Evolutionary conservation across 2,329 filamentous ascomycete species (phyloP).

Genomic region (Fusarium sp.): DNA sequence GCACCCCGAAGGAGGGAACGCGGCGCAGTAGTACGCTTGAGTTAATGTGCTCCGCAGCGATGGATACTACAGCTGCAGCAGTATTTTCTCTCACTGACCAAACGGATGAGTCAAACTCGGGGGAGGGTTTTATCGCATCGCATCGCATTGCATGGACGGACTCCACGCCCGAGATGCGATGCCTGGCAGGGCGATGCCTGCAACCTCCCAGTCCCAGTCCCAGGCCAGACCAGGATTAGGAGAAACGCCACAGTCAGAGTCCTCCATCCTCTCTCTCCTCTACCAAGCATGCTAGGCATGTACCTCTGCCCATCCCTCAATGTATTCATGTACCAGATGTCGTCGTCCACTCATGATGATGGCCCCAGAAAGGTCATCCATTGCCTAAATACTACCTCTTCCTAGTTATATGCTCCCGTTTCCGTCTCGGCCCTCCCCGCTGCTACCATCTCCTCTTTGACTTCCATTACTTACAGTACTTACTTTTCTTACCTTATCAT

Average conservation of each 20-base stretch:
- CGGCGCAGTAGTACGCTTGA: constrained; percentile 52
- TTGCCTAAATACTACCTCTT: constrained; percentile 47
- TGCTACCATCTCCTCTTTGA: constrained; percentile 4
- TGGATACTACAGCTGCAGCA: not conserved
- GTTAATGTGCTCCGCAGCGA: constrained; percentile 31
- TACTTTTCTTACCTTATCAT: constrained; percentile 10
- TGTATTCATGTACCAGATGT: constrained; percentile 42
- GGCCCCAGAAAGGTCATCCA: constrained; percentile 38
- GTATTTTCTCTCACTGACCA: constrained; percentile 28
- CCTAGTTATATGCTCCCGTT: constrained; percentile 34
- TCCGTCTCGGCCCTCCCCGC: constrained; percentile 39
- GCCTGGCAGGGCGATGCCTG: constrained; percentile 32
- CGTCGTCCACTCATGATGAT: constrained; percentile 45
- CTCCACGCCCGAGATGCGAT: constrained; percentile 37
- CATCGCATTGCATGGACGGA: constrained; percentile 28
- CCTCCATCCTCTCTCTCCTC: constrained; percentile 27
- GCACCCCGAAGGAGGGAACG: constrained; percentile 54
- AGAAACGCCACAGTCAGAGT: constrained; percentile 44
- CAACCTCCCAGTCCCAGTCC: not conserved
- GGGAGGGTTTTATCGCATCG: constrained; percentile 6
- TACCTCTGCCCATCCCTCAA: constrained; percentile 39
- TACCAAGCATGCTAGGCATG: constrained; percentile 16
- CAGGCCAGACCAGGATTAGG: constrained; percentile 11
- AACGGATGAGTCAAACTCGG: constrained; percentile 37
- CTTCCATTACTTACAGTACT: no score